A percentile compares a stretch with the other conserved stretches of the same genome.
Conservation (phyloP, 495 filamentous ascomycete species). For the Sabuloglossum arenarium region DNA sequence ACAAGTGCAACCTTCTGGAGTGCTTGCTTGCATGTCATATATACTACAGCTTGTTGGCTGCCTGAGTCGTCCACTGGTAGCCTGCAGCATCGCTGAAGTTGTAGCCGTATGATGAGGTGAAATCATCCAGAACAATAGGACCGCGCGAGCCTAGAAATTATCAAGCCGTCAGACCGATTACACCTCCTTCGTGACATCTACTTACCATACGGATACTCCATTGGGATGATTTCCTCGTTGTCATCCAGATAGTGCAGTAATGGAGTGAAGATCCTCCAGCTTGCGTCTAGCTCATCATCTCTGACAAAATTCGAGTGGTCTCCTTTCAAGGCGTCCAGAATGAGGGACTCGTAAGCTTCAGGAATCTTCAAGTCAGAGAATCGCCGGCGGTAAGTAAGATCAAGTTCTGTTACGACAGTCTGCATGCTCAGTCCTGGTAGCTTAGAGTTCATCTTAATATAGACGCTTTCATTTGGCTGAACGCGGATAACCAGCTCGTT, state of each 20-base stretch:
- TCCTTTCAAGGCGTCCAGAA: slow-evolving; percentile 93
- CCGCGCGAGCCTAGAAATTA: slow-evolving; percentile 63
- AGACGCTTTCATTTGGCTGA: slow-evolving; percentile 97
- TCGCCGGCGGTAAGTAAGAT: slow-evolving; percentile 91
- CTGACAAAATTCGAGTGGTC: slow-evolving; percentile 99
- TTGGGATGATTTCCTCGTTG: slow-evolving; percentile 97
- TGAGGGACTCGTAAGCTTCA: slow-evolving; percentile 95
- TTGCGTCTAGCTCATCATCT: slow-evolving; percentile 94
- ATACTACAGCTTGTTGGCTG: slow-evolving; percentile 46
- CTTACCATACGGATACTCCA: slow-evolving; percentile 99
- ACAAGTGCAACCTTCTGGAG: background rate
- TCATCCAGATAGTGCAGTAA: slow-evolving; percentile 95
- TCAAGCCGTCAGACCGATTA: slow-evolving; percentile 5
- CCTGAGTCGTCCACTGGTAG: slow-evolving; percentile 75
- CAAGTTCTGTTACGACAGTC: slow-evolving; percentile 96
- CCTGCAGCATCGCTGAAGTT: slow-evolving; percentile 95
- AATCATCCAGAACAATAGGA: slow-evolving; percentile 91
- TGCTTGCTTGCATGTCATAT: slow-evolving; percentile 7
- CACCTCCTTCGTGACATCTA: slow-evolving; percentile 4
- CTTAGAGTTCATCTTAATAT: slow-evolving; percentile 99
- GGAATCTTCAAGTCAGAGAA: slow-evolving; percentile 99
- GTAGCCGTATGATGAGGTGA: slow-evolving; percentile 93
- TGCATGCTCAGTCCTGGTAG: slow-evolving; percentile 97
- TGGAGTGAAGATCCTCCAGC: slow-evolving; percentile 97
- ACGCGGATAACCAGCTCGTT: slow-evolving; percentile 99